Conservation (phyloP, 345 rosid genomes). For the Gossypium herbaceum region DNA sequence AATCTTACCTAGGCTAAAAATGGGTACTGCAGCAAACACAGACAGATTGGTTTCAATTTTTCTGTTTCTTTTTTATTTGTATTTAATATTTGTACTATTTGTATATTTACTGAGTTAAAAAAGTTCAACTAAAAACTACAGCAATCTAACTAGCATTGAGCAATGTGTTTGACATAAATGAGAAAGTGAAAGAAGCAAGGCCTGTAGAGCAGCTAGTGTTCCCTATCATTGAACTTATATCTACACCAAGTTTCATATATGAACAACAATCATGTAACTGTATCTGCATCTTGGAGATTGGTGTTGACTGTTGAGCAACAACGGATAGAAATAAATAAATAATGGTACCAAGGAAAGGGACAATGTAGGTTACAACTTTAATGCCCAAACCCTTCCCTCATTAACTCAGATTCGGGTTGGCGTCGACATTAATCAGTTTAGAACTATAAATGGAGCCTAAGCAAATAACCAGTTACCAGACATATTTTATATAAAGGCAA, state of each 20-base stretch:
- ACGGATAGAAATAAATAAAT: background rate
- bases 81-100: background rate
- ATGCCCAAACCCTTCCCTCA: background rate
- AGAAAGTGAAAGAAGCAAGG: background rate
- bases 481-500: background rate
- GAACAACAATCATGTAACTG: conserved; percentile 5
- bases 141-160: background rate
- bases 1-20: background rate
- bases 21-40: background rate
- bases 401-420: background rate
- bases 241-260: conserved; percentile 3
- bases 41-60: background rate
- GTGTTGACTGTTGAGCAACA: background rate
- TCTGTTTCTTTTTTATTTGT: background rate
- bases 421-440: background rate
- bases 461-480: background rate
- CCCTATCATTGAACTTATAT: background rate
- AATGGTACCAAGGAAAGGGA: background rate
- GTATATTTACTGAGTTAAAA: background rate
- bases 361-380: background rate
- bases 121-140: background rate
- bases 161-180: background rate
- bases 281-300: background rate
- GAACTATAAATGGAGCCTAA: background rate
- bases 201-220: background rate